Percentiles rank a stretch among this genome's conserved stretches.
phyloP scores from a whole-genome alignment of 1,139 yeast species.

The Sugiyamaella castrensis region DNA sequence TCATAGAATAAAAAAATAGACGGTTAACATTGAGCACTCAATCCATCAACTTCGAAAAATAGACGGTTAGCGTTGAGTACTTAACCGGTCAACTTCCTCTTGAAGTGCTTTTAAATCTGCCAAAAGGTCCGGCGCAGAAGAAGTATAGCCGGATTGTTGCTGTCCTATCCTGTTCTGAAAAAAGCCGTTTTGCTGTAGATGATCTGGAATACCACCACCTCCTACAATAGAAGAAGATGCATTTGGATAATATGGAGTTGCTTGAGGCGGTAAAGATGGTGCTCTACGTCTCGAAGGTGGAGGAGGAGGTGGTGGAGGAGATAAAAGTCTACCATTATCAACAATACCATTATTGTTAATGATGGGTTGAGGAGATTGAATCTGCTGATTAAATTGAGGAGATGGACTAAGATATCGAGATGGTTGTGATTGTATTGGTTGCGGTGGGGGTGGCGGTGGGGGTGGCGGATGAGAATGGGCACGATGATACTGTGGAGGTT shows the following conservation, averaged over 20 bases:
- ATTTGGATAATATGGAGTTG: background rate
- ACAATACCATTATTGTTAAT: no score
- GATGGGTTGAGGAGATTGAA: conserved; percentile 6
- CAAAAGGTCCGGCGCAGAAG: conserved; percentile 32
- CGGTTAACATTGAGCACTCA: conserved; percentile 18
- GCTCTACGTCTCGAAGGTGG: conserved; percentile 27
- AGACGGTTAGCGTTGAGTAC: conserved; percentile 16
- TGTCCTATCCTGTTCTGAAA: conserved; percentile 5
- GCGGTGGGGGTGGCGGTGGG: background rate
- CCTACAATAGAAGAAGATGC: background rate
- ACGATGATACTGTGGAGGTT: conserved; percentile 4
- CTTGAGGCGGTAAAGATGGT: conserved; percentile 26
- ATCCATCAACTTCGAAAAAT: conserved; percentile 27
- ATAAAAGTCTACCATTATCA: background rate
- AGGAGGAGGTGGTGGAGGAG: conserved; percentile 24
- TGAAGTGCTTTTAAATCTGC: conserved; percentile 33
- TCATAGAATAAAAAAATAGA: no score
- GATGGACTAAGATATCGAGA: conserved; percentile 8
- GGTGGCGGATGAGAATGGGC: conserved; percentile 10
- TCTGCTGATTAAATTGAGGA: conserved; percentile 1
- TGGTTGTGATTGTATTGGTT: background rate
- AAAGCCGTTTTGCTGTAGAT: background rate
- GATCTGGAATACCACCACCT: background rate
- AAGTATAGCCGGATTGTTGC: conserved; percentile 18
- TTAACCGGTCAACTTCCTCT: conserved; percentile 30